Conservation (phyloP, 2,329 filamentous ascomycete species). For the Pestalotiopsis sp. region DNA sequence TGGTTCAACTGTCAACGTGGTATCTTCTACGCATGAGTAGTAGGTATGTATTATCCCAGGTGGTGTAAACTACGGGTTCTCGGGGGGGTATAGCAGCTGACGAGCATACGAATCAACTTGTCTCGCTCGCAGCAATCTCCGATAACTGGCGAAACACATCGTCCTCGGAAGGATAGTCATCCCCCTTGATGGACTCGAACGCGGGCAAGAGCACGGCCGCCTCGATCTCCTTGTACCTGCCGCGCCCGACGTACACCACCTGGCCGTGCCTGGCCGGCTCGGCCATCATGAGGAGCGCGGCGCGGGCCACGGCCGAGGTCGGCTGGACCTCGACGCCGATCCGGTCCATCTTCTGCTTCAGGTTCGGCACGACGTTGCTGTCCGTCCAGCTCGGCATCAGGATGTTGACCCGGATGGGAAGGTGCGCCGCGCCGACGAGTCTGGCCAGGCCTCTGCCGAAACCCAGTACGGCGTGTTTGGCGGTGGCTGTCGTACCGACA, state of each 20-base stretch:
- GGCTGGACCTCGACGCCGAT: slow-evolving; percentile 44
- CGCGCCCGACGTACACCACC: slow-evolving; percentile 49
- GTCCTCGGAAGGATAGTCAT: slow-evolving; percentile 16
- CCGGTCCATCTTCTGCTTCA: slow-evolving; percentile 35
- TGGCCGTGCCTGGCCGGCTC: slow-evolving; percentile 50
- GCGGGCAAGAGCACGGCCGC: slow-evolving; percentile 32
- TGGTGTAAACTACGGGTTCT: too few species aligned
- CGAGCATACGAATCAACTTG: neutral
- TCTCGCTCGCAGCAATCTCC: neutral
- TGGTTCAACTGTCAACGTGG: neutral
- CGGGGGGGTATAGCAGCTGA: too few species aligned
- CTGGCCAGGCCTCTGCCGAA: slow-evolving; percentile 49
- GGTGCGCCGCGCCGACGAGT: slow-evolving; percentile 33
- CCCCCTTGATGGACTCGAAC: slow-evolving; percentile 6
- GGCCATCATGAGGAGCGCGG: slow-evolving; percentile 50
- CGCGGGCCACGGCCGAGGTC: slow-evolving; percentile 47
- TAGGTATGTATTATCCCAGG: too few species aligned
- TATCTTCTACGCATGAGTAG: too few species aligned
- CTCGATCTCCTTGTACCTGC: slow-evolving; percentile 49
- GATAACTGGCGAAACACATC: neutral
- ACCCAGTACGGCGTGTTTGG: slow-evolving; percentile 58
- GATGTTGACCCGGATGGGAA: slow-evolving; percentile 57
- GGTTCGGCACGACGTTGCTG: slow-evolving; percentile 45
- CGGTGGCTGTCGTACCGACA: slow-evolving; percentile 31
- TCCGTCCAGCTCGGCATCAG: slow-evolving; percentile 58